A percentile compares a stretch with the other conserved stretches of the same genome.
Evolutionary conservation across 306 rosid species (phyloP).

Genomic region (Rosa rugosa): DNA sequence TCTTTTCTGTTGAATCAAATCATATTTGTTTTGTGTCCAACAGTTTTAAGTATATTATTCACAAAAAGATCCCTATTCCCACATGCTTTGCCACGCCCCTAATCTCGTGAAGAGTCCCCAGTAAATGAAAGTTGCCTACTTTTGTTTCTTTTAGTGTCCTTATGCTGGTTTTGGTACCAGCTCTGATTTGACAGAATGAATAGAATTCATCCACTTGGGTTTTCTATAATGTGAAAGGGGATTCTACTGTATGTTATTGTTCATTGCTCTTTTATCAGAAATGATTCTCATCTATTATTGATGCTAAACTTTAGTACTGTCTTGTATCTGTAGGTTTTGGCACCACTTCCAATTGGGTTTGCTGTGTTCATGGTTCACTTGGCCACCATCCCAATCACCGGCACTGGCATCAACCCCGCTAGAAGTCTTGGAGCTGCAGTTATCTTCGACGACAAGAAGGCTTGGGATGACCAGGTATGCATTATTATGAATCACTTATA

Average conservation of each 20-base stretch:
- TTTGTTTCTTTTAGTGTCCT: conserved; percentile 13
- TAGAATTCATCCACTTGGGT: background rate
- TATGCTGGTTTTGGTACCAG: background rate
- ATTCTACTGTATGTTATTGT: background rate
- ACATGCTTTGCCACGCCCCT: background rate
- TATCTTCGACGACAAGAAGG: conserved; percentile 43
- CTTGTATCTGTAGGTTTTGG: conserved; percentile 63
- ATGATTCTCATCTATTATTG: background rate
- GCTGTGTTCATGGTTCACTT: conserved; percentile 96
- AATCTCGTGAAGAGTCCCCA: conserved; percentile 7
- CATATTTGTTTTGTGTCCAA: background rate
- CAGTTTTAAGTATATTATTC: background rate
- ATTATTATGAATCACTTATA: background rate
- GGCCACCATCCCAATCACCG: conserved; percentile 94
- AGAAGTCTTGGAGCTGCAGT: conserved; percentile 94
- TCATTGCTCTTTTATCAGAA: background rate
- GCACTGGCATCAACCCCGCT: conserved; percentile 94
- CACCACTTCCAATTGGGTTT: conserved; percentile 96
- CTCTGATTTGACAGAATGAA: background rate
- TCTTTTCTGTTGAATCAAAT: background rate
- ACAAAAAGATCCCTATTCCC: background rate
- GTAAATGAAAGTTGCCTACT: conserved; percentile 12
- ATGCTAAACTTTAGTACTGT: background rate
- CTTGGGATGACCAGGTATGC: conserved; percentile 81
- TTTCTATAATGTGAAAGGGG: background rate